Evolutionary conservation across 2,329 filamentous ascomycete species (phyloP), one percentile per base, ranked within the genome.

Genomic region (Penicillium sp.): DNA sequence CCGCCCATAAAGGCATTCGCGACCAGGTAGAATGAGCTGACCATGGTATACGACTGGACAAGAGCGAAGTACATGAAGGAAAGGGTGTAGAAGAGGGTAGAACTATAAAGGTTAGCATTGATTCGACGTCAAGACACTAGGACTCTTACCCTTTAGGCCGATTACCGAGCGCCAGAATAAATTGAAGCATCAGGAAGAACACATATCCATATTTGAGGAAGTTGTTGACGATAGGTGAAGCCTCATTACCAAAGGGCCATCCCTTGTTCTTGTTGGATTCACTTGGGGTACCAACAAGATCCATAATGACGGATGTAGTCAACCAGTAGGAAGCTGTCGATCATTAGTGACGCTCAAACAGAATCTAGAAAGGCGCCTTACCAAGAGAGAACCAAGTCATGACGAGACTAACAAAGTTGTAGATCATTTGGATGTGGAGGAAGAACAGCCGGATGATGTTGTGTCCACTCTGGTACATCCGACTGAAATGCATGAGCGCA

Each of bases 391-490:
- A 97, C 93, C 95, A 98, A 66, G 92, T 87, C 77, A 98, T 88
- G 73, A 96, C 80, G 59, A 95, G 86, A 70, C 91, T 90, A 74
- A 88, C 86, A 70, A 90, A 82, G 80, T 96, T 97, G 86, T 98
- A 98, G 68, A 96, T 69, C 75, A 97, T 86, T 77, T 98, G 93
- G 64, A 98, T 80, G 79, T 97, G 93, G 75, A 98, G 86, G 85
- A 98, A 96, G 82, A 97, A 89, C 90, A 98, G 96, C 80, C 93
- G 92, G 66, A 98, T 78, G 64, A 97, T 83, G 83, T 96, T 97
- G 82, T 98, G 93, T 46, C 93, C 93, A 72, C 88, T 92, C 83
- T 95, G 95, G 85, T 98, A 98, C 87, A 97, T 96, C 66, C 93
- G 90, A 47, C 90, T 90, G 71, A 98, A 98, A 76, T 98, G 95